Evolutionary conservation across 768 basidiomycete genomes (phyloP).

Genomic region (Sarcodon sp.): DNA sequence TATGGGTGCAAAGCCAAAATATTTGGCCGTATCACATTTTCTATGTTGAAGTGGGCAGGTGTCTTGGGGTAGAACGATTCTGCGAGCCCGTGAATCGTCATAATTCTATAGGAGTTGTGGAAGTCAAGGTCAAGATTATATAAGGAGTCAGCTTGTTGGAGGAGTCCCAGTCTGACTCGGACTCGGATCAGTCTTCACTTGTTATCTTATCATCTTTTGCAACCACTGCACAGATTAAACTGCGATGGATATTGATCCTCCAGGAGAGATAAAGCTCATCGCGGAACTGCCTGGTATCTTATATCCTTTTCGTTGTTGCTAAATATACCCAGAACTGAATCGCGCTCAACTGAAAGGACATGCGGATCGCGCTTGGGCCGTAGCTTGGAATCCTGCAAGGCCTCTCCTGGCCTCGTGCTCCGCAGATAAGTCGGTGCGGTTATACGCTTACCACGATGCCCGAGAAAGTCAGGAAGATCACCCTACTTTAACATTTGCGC

Average conservation of each 20-base stretch:
- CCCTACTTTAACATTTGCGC: slow-evolving; percentile 27
- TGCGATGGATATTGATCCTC: background rate
- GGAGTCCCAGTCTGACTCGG: background rate
- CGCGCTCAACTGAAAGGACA: slow-evolving; percentile 34
- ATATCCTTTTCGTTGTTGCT: background rate
- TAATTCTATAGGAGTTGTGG: slow-evolving; percentile 10
- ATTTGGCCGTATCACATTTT: slow-evolving; percentile 81
- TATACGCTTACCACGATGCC: slow-evolving; percentile 52
- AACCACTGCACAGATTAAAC: background rate
- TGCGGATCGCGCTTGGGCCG: slow-evolving; percentile 75
- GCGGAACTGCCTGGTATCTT: background rate
- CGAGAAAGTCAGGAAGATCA: slow-evolving; percentile 5
- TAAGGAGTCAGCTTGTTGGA: background rate
- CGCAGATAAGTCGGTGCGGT: slow-evolving; percentile 80
- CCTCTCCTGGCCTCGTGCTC: slow-evolving; percentile 88
- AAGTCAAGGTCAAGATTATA: background rate
- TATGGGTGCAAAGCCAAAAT: slow-evolving; percentile 88
- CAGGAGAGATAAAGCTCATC: background rate
- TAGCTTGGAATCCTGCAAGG: slow-evolving; percentile 79
- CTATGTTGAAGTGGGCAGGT: slow-evolving; percentile 78
- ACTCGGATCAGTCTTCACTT: background rate
- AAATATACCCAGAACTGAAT: background rate
- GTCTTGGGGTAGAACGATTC: slow-evolving; percentile 27
- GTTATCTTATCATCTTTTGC: background rate
- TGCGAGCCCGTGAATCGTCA: slow-evolving; percentile 55